Evolutionary conservation across 345 rosid species (phyloP).

Genomic region (Aegle marmelos): DNA sequence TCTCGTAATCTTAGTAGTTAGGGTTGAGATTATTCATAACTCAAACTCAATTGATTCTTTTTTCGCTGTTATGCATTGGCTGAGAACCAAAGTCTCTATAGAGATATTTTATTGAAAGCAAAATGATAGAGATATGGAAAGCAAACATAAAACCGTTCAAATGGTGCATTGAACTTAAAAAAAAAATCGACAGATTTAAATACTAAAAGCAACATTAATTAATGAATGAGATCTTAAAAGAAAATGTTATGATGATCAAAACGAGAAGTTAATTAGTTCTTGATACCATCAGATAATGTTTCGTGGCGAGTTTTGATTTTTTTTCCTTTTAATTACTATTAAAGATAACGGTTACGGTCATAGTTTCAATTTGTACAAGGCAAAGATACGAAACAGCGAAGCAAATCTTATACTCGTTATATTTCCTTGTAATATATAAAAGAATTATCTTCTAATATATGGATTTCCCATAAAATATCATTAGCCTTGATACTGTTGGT

Average conservation of each 20-base stretch:
- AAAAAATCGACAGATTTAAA: no score
- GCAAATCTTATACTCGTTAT: background rate
- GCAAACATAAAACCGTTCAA: no score
- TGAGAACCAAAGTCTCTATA: no score
- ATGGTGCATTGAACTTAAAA: no score
- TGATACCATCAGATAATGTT: no score
- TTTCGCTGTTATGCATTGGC: background rate
- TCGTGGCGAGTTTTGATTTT: no score
- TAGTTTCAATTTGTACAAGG: background rate
- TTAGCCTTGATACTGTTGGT: background rate
- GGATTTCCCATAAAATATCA: background rate
- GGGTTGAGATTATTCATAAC: background rate
- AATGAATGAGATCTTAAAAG: no score
- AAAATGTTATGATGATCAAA: no score
- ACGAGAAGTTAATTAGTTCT: no score
- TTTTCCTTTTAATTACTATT: background rate
- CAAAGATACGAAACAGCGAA: conserved; percentile 8
- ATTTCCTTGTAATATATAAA: background rate
- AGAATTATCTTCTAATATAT: background rate
- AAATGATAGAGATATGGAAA: background rate
- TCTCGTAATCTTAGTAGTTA: conserved; percentile 11
- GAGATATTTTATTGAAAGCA: no score
- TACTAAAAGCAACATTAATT: no score
- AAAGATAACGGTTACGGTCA: background rate
- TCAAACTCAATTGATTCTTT: background rate